Conservation (phyloP, 306 rosid species). For the Quercus suber region DNA sequence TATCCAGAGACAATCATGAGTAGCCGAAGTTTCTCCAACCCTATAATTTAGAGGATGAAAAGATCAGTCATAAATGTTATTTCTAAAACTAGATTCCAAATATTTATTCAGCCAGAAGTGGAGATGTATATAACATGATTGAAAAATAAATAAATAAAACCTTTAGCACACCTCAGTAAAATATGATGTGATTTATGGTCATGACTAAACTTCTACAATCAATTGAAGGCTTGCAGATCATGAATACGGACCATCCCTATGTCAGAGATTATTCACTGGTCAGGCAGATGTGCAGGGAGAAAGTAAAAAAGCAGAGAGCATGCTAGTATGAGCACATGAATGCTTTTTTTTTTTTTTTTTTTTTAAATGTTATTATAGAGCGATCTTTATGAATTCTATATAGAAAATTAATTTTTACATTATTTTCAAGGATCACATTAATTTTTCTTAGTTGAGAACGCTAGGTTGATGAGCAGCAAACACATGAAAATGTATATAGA, state of each 20-base stretch:
- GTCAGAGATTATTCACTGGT: neutral
- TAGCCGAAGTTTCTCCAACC: constrained; percentile 57
- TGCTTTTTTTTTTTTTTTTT: neutral
- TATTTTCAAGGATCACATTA: neutral
- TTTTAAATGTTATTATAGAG: neutral
- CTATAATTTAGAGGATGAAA: constrained; percentile 35
- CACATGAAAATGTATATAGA: neutral
- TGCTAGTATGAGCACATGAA: neutral
- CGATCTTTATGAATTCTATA: neutral
- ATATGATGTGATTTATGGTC: neutral
- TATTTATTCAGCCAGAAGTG: neutral
- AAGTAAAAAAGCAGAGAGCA: neutral
- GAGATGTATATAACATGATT: neutral
- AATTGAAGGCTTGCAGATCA: neutral
- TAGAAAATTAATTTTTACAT: neutral
- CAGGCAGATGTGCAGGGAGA: neutral
- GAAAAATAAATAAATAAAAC: neutral
- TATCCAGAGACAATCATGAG: constrained; percentile 73
- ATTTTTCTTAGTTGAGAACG: neutral
- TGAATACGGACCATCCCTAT: neutral
- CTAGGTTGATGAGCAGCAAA: neutral
- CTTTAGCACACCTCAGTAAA: neutral
- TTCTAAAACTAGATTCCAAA: neutral
- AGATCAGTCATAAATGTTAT: neutral
- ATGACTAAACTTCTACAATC: neutral